Evolutionary conservation across 768 basidiomycete species (phyloP).

Genomic region (Tulasnella sp.): DNA sequence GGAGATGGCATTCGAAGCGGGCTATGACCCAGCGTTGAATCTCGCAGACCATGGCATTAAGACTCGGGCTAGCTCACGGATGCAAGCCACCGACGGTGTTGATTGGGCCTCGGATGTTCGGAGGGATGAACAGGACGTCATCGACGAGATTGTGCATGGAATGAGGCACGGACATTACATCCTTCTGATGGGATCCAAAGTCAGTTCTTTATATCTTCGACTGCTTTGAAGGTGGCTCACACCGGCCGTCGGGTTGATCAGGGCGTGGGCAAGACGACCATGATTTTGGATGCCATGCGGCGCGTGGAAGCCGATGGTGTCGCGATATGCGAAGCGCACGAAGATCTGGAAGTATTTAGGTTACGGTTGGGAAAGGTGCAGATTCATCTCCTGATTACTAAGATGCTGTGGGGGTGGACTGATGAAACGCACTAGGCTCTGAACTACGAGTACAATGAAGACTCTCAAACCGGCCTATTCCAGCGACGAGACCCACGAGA

Average conservation of each 20-base stretch:
- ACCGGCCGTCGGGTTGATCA: conserved; percentile 20
- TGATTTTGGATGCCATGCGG: conserved; percentile 75
- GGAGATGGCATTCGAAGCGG: conserved; percentile 60
- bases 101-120: conserved; percentile 49
- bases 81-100: background rate
- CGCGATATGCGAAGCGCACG: conserved; percentile 72
- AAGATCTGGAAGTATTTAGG: conserved; percentile 77
- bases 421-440: conserved; percentile 32
- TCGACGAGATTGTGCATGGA: conserved; percentile 72
- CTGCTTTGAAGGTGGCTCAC: background rate
- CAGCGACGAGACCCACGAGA: conserved; percentile 75
- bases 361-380: conserved; percentile 63
- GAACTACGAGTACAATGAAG: conserved; percentile 79
- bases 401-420: background rate
- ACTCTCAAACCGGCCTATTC: conserved; percentile 63
- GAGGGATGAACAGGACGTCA: conserved; percentile 59
- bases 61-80: conserved; percentile 25
- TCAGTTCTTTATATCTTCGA: conserved; percentile 22
- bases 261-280: conserved; percentile 75
- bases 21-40: conserved; percentile 76
- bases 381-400: too few species aligned
- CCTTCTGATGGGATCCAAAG: conserved; percentile 69
- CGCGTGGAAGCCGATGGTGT: conserved; percentile 59
- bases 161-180: conserved; percentile 61
- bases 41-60: conserved; percentile 38